phyloP scores from a whole-genome alignment of 2,329 filamentous ascomycete species.

The Canariomyces notabilis region DNA sequence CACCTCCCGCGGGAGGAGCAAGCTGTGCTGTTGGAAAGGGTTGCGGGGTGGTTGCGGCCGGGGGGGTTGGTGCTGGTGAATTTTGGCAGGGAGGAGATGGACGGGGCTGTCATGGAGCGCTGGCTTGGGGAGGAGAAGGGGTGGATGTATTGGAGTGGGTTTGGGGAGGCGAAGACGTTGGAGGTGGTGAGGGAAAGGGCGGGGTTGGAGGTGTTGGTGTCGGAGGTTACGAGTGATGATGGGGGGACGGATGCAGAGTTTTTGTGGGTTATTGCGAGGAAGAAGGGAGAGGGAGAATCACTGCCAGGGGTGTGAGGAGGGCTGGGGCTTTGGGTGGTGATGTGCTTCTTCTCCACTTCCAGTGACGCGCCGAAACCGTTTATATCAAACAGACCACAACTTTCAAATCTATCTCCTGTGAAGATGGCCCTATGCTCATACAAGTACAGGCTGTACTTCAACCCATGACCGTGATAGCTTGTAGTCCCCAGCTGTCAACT shows the following conservation, averaged over 20 bases:
- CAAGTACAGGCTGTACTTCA: no score
- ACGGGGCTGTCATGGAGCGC: constrained; percentile 29
- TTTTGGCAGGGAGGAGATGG: constrained; percentile 32
- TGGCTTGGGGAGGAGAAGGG: constrained; percentile 36
- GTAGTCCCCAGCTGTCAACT: no score
- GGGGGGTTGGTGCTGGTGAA: constrained; percentile 48
- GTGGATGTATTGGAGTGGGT: constrained; percentile 43
- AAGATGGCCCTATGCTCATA: no score
- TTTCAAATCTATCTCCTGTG: no score
- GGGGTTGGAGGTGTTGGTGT: constrained; percentile 32
- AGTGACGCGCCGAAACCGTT: no score
- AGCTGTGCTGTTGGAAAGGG: constrained; percentile 38
- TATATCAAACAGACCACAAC: no score
- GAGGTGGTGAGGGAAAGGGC: constrained; percentile 26
- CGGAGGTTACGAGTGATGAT: constrained; percentile 25
- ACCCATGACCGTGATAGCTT: no score
- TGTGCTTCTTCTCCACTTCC: no score
- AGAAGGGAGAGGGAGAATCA: constrained; percentile 15
- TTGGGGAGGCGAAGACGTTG: constrained; percentile 33
- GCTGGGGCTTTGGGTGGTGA: no score
- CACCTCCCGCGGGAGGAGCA: constrained; percentile 51
- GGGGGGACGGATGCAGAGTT: constrained; percentile 33
- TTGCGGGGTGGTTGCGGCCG: constrained; percentile 45
- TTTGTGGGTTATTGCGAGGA: constrained; percentile 38
- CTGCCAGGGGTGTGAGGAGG: no score